Base-by-base conservation (phyloP, 129 eudicot genomes). In the Centaurea solstitialis region DNA sequence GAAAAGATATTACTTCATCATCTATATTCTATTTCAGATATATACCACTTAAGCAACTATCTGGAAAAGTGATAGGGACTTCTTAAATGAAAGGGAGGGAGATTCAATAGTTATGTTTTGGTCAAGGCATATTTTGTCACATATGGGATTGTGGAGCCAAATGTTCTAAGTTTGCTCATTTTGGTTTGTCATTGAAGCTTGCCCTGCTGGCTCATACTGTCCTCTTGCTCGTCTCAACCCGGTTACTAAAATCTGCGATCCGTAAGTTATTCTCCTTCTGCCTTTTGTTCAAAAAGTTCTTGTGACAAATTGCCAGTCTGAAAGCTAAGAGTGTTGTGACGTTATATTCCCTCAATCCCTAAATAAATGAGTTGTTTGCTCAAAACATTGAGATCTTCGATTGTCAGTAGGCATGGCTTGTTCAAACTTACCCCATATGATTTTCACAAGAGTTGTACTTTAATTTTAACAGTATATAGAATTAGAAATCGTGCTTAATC, bases 191-290 rank as follows among this genome's bases (percentile, higher is more conserved):
- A 37, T 35, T 83, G 88, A 73, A 94, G 98, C 98, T 68, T 94
- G 98, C 77, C 97, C 98, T 3, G 75, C 90, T 77, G 98, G 98
- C 20, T 75, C 98, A 30, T 88, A 90, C 69, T 94, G 98, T 78
- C 98, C 98, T 12, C 79, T 80, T 41, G 96, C 97, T 40, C 75
- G 67, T 38, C 97, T 94, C 77, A 94, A 94, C 84, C 86, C 67
- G 37, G 62, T 85, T 18, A 92, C 94, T 59, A 94, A 96, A 41
- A 75, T 90, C 53, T 94, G 98, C 68, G 98, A 92, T 81, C 98
- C 98, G 98, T 94, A 88, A 88, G 98, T 92, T 75, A 74, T 37
- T 28, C 73, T 74, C 39, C 45, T 20, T 21, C 61, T 69, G 1
- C 76, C 76, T 17, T 78, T 67, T 43, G 41, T 64, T 64, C 30